Base-by-base conservation (phyloP, 257 asterid genomes). In the Petunia axillaris region DNA sequence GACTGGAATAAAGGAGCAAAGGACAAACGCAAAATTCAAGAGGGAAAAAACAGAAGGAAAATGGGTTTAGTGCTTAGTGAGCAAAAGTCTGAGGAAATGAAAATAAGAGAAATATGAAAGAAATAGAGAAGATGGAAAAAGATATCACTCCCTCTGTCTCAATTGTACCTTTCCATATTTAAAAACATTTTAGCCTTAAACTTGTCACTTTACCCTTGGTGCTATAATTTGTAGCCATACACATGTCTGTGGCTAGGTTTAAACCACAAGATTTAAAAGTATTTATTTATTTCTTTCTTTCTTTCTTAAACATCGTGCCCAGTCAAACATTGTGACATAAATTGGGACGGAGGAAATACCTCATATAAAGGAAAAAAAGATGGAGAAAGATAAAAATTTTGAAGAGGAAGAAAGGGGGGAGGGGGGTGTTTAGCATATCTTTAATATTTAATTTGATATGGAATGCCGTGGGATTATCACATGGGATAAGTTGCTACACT, bases 81-180 rank as follows among this genome's bases (percentile, higher is more conserved):
- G 0, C 35, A 38, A 64, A 25, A 64, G 48, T 10, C 39, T 11
- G 50, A 65, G 73, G 36, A 65, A 39, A 39, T 65, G 1, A 9
- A 65, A 65, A 40, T 65, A 65, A 65, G 73, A 38, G 71, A 65
- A 50, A 65, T 25, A 25, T 64, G 71, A 4, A 13, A 38, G 71
- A 64, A 64, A 39, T 2, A 10, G 71, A 64, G 48, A 39, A 64
- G 70, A 64, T 11, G 11, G 52, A 65, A 14, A 2, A 2, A 65
- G 74, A 40, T 13, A 13, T 25, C 25, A 25, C 25, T 25, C 25
- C 25, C 25, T 25, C 0, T 25, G 25, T 25, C 25, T 25, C 25
- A 25, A 25, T 25, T 25, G 25, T 25, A 25, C 25, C 25, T 25
- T 25, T 25, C 25, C 25, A 25, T 25, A 25, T 25, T 25, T 25